These are phyloP conservation scores for Parsonsia alboflavescens DNA, from an alignment of 257 asterid species.

Conservation along the genomic window DNA sequence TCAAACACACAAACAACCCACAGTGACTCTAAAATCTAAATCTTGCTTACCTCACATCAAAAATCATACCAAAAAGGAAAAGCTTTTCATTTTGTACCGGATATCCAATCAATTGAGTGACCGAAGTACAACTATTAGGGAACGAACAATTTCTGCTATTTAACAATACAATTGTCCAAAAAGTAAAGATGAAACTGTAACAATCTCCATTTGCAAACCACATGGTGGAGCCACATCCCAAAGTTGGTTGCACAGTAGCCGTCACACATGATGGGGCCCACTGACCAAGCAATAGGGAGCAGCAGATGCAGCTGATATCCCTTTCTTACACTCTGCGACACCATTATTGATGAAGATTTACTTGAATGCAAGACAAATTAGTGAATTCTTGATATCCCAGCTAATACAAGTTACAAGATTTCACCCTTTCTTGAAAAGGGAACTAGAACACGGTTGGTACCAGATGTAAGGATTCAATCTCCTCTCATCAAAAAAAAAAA, in stretches of 20 bases:
- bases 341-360: neutral
- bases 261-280: neutral
- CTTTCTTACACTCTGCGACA: neutral
- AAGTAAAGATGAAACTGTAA: neutral
- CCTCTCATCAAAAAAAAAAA: neutral
- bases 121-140: neutral
- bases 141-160: neutral
- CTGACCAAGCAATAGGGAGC: neutral
- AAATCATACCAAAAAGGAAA: neutral
- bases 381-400: neutral
- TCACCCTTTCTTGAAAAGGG: neutral
- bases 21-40: neutral
- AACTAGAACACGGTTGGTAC: neutral
- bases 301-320: neutral
- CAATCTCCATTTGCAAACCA: neutral
- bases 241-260: neutral
- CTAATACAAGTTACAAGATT: neutral
- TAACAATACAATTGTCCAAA: constrained; percentile 2
- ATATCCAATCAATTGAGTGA: neutral
- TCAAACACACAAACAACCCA: neutral
- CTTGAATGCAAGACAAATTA: neutral
- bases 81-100: neutral
- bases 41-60: neutral
- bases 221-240: constrained; percentile 7
- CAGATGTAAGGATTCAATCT: neutral